These are phyloP conservation scores for Gaeumannomyces tritici DNA, from an alignment of 2,329 filamentous ascomycete species.

Conservation along the genomic window DNA sequence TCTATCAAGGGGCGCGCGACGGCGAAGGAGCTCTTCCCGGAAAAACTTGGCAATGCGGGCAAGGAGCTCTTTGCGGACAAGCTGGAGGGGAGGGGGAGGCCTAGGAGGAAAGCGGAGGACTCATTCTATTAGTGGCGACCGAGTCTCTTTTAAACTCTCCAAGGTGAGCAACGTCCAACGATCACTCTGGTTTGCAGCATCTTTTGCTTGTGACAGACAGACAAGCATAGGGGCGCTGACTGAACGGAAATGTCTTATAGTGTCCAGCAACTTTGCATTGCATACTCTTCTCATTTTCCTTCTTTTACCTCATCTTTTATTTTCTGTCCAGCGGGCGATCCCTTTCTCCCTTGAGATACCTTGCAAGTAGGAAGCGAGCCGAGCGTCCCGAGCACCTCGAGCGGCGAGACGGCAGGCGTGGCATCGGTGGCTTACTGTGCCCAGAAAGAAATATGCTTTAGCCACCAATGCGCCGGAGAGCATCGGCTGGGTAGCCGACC, in stretches of 20 bases:
- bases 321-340: background rate
- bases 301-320: background rate
- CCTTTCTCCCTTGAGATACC: background rate
- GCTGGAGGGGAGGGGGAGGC: conserved; percentile 45
- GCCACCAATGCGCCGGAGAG: too few relatives aligned
- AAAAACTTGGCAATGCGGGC: conserved; percentile 38
- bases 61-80: conserved; percentile 62
- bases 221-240: background rate
- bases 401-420: too few relatives aligned
- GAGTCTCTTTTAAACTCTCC: background rate
- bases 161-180: background rate
- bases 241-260: background rate
- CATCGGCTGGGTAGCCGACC: too few relatives aligned
- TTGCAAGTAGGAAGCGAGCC: background rate
- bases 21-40: conserved; percentile 60
- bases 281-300: background rate
- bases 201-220: background rate
- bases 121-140: conserved; percentile 47
- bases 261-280: too few relatives aligned
- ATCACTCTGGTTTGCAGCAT: background rate
- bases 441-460: too few relatives aligned
- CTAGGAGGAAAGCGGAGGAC: conserved; percentile 62
- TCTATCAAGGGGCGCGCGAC: conserved; percentile 56
- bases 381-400: too few relatives aligned
- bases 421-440: too few relatives aligned